A percentile compares a stretch with the other conserved stretches of the same genome.
Conservation (phyloP, 1,284 basidiomycete species). For the Ceratorhiza oryzae-sativae region DNA sequence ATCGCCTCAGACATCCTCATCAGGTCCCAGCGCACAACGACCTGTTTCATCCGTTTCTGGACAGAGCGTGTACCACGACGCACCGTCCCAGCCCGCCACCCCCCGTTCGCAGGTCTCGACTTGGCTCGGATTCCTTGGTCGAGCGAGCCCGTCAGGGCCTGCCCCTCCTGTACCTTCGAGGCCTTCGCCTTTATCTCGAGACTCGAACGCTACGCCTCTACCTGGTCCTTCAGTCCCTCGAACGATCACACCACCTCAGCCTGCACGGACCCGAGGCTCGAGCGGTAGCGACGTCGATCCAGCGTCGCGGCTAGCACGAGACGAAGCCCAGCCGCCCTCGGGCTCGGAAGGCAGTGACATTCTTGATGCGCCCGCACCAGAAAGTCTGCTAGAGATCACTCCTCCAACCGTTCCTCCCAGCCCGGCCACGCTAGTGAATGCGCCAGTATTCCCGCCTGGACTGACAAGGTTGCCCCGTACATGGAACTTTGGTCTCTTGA, state of each 20-base stretch:
- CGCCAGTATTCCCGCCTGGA: slow-evolving; percentile 33
- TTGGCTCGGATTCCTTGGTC: slow-evolving; percentile 36
- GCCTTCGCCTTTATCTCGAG: slow-evolving; percentile 28
- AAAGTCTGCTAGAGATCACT: slow-evolving; percentile 32
- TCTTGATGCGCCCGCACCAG: slow-evolving; percentile 32
- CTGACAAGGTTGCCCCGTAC: slow-evolving; percentile 17
- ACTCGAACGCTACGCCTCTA: slow-evolving; percentile 4
- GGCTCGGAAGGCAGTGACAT: slow-evolving; percentile 16
- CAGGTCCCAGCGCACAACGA: background rate
- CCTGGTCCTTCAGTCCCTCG: slow-evolving; percentile 9
- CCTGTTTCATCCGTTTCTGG: slow-evolving; percentile 27
- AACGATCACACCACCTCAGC: slow-evolving; percentile 29
- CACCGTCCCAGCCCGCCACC: slow-evolving; percentile 21
- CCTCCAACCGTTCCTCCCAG: slow-evolving; percentile 22
- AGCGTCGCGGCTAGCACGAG: slow-evolving; percentile 9
- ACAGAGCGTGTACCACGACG: slow-evolving; percentile 35
- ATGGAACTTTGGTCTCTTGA: slow-evolving; percentile 36
- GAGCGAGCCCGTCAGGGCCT: slow-evolving; percentile 27
- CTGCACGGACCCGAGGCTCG: slow-evolving; percentile 23
- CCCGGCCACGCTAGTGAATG: background rate
- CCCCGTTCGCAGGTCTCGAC: slow-evolving; percentile 24
- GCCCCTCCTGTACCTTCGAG: slow-evolving; percentile 25
- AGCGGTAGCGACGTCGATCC: slow-evolving; percentile 34
- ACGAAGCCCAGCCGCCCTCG: background rate
- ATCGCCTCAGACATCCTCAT: background rate